Evolutionary conservation across 2,329 filamentous ascomycete genomes (phyloP), one percentile per base, ranked within the genome.

Genomic region (Madurella mycetomatis): DNA sequence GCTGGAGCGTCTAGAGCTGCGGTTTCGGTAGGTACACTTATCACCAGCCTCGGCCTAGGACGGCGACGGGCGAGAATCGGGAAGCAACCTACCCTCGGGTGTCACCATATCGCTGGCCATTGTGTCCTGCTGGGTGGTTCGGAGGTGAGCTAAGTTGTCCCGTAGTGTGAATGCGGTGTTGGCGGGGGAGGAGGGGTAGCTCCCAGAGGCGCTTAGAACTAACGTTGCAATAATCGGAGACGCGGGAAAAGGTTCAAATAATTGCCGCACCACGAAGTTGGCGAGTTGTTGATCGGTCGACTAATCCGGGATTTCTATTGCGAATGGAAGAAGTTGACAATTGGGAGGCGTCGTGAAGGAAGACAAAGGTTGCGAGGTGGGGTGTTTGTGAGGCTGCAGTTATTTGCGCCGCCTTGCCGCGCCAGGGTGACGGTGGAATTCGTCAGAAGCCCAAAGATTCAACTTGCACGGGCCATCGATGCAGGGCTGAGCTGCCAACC

Each of bases 401-500:
- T 41, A 44, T 51, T 43, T 59, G 52, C 56, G 49, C 51, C 51
- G 52, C 57, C 54, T 58, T 57, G 51, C 41, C 53, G 44, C 39
- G 34, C 49, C 37, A 47, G 60, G 58, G 62, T 59, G 47, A 57
- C 57, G 60, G 63, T 69, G 68, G 73, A 75, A 75, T 65, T 69
- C 70, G 65, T 68, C 67, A 73, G 73, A 75, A 75, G 69, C 68
- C 64, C 63, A 72, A 72, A 72, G 70, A 72, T 69, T 60, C 61
- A 55, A 57, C 53, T 54, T 16, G 56, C 59, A 64, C 63, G 61
- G 63, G 58, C 62, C 62, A 59, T 52, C 46, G 34, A 53, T 42
- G 47, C 58, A 62, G 60, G 62, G 63, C 62, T 65, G 62, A 63
- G 56, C 45, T 49, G 43, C 46, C 43, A 18, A 25, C 42, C 25